Evolutionary conservation across 768 basidiomycete species (phyloP), one percentile per base, ranked within the genome.

Genomic region (Exsudoporus frostii): DNA sequence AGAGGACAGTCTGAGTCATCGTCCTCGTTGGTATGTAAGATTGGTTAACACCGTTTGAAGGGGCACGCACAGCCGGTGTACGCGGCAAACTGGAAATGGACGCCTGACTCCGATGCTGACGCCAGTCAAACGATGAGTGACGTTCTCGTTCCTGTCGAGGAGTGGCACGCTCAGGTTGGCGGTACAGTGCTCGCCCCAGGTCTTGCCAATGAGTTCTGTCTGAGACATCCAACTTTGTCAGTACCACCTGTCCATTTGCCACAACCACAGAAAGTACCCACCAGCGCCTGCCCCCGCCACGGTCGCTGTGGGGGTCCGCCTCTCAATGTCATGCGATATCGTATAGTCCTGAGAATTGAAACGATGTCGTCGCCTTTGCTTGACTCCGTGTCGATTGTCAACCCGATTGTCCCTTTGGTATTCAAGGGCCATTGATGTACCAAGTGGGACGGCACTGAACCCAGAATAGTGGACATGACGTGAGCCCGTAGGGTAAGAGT

Each of bases 381-480:
- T 46, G 15, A 34, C n/a, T n/a, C 19, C 45, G 14, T 25, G 11
- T 30, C 9, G 39, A 14, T 41, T 17, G 39, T 44, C 48, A 22
- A 24, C 22, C 39, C 17, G 13, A n/a, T 27, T 7, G 1, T 53
- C 51, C 42, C 15, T 45, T 38, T 53, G 55, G 15, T 45, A 48
- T 24, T 34, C 36, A 22, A 27, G 41, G 24, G 19, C 27, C n/a
- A 24, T 33, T 17, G 46, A 27, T 36, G 51, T 15, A 32, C 42
- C 36, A 30, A 5, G 34, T 32, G 8, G 38, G n/a, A 17, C 17
- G 17, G 9, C 15, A 27, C 17, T 19, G 32, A 42, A 45, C 39
- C 53, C 55, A 41, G 50, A 40, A 52, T 33, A 50, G 20, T 25
- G 52, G 40, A 36, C 22, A 1, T n/a, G 56, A 25, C 38, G 25